Evolutionary conservation across 2,329 filamentous ascomycete species (phyloP), one percentile per base, ranked within the genome.

Genomic region (Nakataea oryzae): DNA sequence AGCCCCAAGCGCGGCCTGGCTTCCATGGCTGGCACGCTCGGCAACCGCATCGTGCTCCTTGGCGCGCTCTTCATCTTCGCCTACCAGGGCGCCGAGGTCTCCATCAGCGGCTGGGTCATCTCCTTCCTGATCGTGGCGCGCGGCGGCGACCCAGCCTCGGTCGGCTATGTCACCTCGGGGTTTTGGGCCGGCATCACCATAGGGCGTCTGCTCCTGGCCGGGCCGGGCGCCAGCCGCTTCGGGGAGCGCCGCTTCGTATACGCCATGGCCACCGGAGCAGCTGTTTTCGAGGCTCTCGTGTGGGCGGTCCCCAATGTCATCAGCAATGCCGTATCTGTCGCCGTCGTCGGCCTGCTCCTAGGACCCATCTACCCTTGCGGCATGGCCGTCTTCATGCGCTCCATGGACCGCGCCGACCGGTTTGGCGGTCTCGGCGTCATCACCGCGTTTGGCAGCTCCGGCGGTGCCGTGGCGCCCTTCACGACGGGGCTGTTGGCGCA

Each of bases 71-170:
- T 95, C 77, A 89, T 95, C 72, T 95, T 96, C 72, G 85, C 86
- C 29, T 96, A 96, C 72, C 90, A 95, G 73, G 91, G 90, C 41
- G 88, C 89, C 47, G 91, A 96, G 74, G 90, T 96, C 21, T 87
- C 86, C 17, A 90, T 93, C 66, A 90, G 88, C 0, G 90, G 91
- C 61, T 96, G 91, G 91, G 87, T 93, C 59, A 91, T 93, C 65
- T 91, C 88, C 2, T 96, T 93, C 76, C 77, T 96, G 54, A 91
- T 95, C 73, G 81, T 82, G 59, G 83, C 86, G 65, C 86, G 90
- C 50, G 77, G 85, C 62, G 90, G 89, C 17, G 80, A 88, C 67
- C 89, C 89, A 8, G 78, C 81, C 0, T 79, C 81, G 3, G 89
- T 95, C 24, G 91, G 91, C 47, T 95, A 95, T 72, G 89, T 95